A percentile compares a stretch with the other conserved stretches of the same genome.
Evolutionary conservation across 2,329 filamentous ascomycete genomes (phyloP).

Genomic region (Coniochaeta sp.): DNA sequence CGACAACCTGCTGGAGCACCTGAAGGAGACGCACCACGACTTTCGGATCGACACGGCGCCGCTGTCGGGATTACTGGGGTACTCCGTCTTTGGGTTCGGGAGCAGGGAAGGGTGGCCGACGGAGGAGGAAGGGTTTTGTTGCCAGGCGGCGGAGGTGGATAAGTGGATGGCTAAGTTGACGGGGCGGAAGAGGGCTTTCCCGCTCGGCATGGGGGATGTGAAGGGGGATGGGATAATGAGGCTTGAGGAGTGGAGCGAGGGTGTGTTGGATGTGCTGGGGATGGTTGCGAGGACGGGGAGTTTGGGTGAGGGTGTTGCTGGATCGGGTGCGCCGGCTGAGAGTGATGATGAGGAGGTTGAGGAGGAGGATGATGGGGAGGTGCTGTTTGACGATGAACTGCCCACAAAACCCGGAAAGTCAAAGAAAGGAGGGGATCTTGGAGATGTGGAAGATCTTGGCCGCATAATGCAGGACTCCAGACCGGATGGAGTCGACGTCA

Average conservation of each 20-base stretch:
- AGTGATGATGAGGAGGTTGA: slow-evolving; percentile 70
- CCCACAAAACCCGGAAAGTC: slow-evolving; percentile 27
- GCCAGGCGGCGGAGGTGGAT: slow-evolving; percentile 83
- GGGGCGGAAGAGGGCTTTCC: slow-evolving; percentile 76
- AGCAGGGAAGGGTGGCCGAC: slow-evolving; percentile 89
- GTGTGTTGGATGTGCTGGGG: slow-evolving; percentile 63
- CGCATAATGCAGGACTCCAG: slow-evolving; percentile 49
- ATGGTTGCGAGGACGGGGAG: slow-evolving; percentile 54
- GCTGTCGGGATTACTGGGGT: slow-evolving; percentile 69
- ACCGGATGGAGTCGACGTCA: slow-evolving; percentile 16
- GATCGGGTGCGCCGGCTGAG: slow-evolving; percentile 77
- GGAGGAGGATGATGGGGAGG: slow-evolving; percentile 48
- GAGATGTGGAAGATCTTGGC: slow-evolving; percentile 81
- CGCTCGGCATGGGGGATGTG: slow-evolving; percentile 80
- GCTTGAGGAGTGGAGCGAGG: slow-evolving; percentile 70
- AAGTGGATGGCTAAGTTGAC: slow-evolving; percentile 96
- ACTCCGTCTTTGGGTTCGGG: slow-evolving; percentile 90
- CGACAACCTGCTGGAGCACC: slow-evolving; percentile 77
- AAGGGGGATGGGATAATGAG: slow-evolving; percentile 64
- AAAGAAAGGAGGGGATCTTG: slow-evolving; percentile 45
- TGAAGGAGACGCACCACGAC: slow-evolving; percentile 91
- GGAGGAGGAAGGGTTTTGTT: slow-evolving; percentile 85
- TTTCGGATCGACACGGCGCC: slow-evolving; percentile 92
- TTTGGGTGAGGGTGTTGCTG: slow-evolving; percentile 59
- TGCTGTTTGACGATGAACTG: slow-evolving; percentile 39